These are phyloP conservation scores for Xylaria sp. DNA, from an alignment of 2,329 filamentous ascomycete genomes.

Conservation along the genomic window DNA sequence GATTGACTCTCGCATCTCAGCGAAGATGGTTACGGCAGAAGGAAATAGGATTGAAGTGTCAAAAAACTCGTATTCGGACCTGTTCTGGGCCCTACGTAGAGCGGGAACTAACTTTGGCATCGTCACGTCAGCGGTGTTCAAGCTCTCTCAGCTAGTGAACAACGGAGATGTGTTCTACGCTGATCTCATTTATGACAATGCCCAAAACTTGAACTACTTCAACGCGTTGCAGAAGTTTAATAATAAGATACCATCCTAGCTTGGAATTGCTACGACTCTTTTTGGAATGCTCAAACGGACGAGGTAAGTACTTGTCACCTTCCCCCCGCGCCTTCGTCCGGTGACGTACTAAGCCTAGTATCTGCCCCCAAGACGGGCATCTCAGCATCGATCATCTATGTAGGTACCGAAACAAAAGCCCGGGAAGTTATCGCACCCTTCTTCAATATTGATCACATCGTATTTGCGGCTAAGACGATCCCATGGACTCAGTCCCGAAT, in stretches of 20 bases:
- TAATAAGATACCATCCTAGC: neutral
- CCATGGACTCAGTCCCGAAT: too few species aligned
- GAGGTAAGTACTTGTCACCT: too few species aligned
- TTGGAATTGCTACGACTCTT: too few species aligned
- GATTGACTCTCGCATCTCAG: slow-evolving; percentile 28
- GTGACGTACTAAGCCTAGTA: too few species aligned
- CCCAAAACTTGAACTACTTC: neutral
- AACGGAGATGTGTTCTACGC: neutral
- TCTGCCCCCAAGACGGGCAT: too few species aligned
- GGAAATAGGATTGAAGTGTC: slow-evolving; percentile 26
- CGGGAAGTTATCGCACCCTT: too few species aligned
- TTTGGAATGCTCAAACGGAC: too few species aligned
- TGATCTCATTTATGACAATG: neutral
- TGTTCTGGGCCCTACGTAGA: slow-evolving; percentile 36
- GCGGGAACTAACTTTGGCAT: slow-evolving; percentile 35
- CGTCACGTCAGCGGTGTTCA: slow-evolving; percentile 31
- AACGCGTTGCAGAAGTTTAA: neutral
- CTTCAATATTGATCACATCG: too few species aligned
- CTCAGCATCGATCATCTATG: too few species aligned
- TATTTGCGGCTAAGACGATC: too few species aligned
- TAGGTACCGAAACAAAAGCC: too few species aligned
- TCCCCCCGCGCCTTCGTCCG: too few species aligned
- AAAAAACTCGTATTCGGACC: slow-evolving; percentile 16
- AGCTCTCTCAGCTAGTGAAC: slow-evolving; percentile 17
- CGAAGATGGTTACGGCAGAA: slow-evolving; percentile 26